phyloP scores from a whole-genome alignment of 495 filamentous ascomycete species.

The Aspergillus mulundensis region DNA sequence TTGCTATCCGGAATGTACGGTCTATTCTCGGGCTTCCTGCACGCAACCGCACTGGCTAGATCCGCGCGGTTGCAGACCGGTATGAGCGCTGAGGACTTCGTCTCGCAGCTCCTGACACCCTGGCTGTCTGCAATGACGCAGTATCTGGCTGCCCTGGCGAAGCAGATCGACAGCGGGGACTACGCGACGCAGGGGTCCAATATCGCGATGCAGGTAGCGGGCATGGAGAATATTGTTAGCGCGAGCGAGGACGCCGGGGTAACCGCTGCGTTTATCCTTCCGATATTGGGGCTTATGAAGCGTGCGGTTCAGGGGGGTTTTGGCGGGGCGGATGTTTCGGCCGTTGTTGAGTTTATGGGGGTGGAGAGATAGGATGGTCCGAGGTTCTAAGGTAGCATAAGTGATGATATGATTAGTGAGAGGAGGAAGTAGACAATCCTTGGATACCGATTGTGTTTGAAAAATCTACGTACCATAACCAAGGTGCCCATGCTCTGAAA shows the following conservation, averaged over 20 bases:
- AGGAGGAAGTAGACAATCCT: too few relatives aligned
- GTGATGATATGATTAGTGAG: too few relatives aligned
- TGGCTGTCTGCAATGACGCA: slow-evolving; percentile 7
- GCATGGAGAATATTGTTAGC: slow-evolving; percentile 7
- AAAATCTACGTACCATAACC: too few relatives aligned
- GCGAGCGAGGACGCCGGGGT: slow-evolving; percentile 10
- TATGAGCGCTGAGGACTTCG: neutral
- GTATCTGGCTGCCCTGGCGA: slow-evolving; percentile 4
- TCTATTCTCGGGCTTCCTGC: slow-evolving; percentile 14
- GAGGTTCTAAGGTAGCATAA: too few relatives aligned
- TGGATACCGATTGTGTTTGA: too few relatives aligned
- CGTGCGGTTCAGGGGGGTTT: slow-evolving; percentile 4
- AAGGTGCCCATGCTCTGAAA: too few relatives aligned
- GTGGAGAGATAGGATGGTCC: too few relatives aligned
- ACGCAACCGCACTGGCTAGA: slow-evolving; percentile 9
- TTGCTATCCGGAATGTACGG: slow-evolving; percentile 15
- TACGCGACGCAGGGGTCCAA: slow-evolving; percentile 9
- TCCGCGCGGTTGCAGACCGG: neutral
- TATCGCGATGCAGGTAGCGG: slow-evolving; percentile 12
- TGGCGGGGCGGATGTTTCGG: slow-evolving; percentile 7
- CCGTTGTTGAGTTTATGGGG: too few relatives aligned
- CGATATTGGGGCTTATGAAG: neutral
- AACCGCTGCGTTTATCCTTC: neutral
- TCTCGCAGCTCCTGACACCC: slow-evolving; percentile 4
- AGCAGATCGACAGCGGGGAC: slow-evolving; percentile 12